These are phyloP conservation scores for Austropuccinia psidii DNA, from an alignment of 1,284 basidiomycete genomes.

Conservation along the genomic window DNA sequence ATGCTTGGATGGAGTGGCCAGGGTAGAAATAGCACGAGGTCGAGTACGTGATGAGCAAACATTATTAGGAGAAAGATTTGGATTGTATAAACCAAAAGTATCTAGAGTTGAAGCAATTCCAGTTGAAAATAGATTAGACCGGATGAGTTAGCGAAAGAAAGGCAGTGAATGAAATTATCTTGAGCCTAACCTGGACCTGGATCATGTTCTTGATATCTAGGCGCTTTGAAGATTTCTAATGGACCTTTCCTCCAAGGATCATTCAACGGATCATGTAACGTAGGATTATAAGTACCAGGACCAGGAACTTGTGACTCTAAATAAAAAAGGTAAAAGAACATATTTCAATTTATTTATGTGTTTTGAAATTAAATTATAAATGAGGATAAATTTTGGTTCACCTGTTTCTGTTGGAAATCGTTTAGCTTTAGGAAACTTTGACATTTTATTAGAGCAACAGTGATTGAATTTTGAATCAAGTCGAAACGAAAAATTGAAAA, in stretches of 20 bases:
- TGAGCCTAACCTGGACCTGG: conserved; percentile 24
- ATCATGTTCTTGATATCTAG: conserved; percentile 13
- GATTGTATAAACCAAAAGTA: conserved; percentile 31
- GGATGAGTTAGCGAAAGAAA: no score
- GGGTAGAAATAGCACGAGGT: conserved; percentile 13
- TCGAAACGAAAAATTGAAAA: no score
- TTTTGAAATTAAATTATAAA: no score
- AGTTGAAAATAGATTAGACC: no score
- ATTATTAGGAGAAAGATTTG: background rate
- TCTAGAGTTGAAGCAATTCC: background rate
- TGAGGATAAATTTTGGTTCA: no score
- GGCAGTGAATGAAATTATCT: no score
- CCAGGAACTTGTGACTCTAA: conserved; percentile 22
- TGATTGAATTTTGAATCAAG: no score
- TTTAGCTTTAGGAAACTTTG: no score
- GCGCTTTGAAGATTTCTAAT: conserved; percentile 35
- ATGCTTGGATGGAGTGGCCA: conserved; percentile 27
- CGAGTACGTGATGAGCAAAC: background rate
- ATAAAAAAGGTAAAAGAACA: background rate
- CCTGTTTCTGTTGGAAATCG: no score
- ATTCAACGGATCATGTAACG: conserved; percentile 17
- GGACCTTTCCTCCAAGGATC: conserved; percentile 36
- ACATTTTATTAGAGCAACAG: no score
- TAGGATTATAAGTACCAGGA: conserved; percentile 24
- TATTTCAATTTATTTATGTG: no score